Conservation (phyloP, 805 yeast species). For the Kluyveromyces lactis region DNA sequence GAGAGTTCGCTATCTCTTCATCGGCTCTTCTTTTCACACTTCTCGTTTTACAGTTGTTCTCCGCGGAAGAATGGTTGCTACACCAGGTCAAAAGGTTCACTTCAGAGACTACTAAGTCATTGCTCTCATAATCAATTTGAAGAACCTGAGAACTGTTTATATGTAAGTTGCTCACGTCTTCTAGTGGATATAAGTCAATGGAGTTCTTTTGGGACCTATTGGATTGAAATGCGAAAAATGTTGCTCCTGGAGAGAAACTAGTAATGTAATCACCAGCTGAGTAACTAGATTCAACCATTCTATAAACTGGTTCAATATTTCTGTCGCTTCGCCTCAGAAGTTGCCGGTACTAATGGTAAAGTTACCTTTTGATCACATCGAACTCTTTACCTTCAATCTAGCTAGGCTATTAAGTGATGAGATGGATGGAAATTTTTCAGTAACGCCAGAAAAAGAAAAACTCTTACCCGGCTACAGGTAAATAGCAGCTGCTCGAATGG, state of each 20-base stretch:
- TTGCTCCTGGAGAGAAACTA: constrained; percentile 23
- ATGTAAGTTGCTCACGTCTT: constrained; percentile 16
- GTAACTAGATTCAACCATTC: constrained; percentile 1
- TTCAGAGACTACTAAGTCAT: constrained; percentile 22
- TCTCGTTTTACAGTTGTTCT: constrained; percentile 3
- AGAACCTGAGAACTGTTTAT: constrained; percentile 25
- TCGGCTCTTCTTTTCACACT: constrained; percentile 19
- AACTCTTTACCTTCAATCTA: too few species aligned
- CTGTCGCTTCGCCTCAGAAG: too few species aligned
- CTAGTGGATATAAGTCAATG: constrained; percentile 28
- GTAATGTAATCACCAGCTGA: constrained; percentile 14
- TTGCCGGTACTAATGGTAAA: too few species aligned
- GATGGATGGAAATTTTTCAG: too few species aligned
- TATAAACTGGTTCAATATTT: too few species aligned
- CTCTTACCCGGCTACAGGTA: too few species aligned
- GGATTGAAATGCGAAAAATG: constrained; percentile 27
- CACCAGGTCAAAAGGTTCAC: constrained; percentile 24
- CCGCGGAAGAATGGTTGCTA: constrained; percentile 4
- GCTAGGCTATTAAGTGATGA: too few species aligned
- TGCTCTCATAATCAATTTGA: constrained; percentile 26
- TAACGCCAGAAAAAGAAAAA: too few species aligned
- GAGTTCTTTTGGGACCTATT: constrained; percentile 28
- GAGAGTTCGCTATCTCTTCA: constrained; percentile 7
- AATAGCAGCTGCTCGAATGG: too few species aligned
- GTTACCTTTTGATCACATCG: too few species aligned